Base-by-base conservation (phyloP, 305 asterid species). In the Ilex paraguariensis region DNA sequence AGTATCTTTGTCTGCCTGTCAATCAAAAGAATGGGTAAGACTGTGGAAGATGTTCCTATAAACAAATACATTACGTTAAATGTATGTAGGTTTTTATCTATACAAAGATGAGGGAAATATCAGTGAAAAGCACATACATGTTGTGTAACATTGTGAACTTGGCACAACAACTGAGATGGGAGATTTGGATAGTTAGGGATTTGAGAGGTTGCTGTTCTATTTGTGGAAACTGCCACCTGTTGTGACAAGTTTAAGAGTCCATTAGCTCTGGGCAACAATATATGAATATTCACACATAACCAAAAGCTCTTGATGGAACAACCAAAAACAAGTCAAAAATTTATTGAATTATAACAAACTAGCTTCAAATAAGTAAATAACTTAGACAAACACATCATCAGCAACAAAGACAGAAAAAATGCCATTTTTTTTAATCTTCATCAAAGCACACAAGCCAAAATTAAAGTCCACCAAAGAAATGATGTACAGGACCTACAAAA, bases 191-290 rank as follows among this genome's bases (percentile, higher is more conserved):
- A 91, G 69, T 82, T 91, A 0, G 97, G 95, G 28, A 87, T 82
- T 60, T 91, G 98, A 4, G 92, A 78, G 46, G 95, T 85, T 48
- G 97, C 87, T 33, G 91, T 70, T 73, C 95, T 80, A 63, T 91
- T 91, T 3, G 98, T 91, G 46, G 98, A 91, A 63, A 81, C 95
- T 31, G 95, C 95, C 69, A 91, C 92, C 97, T 91, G 87, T 64
- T 70, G 36, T 60, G 68, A 63, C 28, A 21, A 33, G 56, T 61
- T 21, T 15, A 62, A 36, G 64, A 67, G 14, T 15, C 32, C 40
- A 69, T 62, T 28, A 77, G 73, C 60, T 28, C 31, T 15, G 30
- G 45, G 69, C 11, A 48, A 42, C 44, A 31, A 56, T 54, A 55
- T 46, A 5, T 36, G 42, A 4, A 8, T 8, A 36, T 36, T 4